phyloP scores from a whole-genome alignment of 768 basidiomycete genomes.

The Hygrophorus pudorinus region DNA sequence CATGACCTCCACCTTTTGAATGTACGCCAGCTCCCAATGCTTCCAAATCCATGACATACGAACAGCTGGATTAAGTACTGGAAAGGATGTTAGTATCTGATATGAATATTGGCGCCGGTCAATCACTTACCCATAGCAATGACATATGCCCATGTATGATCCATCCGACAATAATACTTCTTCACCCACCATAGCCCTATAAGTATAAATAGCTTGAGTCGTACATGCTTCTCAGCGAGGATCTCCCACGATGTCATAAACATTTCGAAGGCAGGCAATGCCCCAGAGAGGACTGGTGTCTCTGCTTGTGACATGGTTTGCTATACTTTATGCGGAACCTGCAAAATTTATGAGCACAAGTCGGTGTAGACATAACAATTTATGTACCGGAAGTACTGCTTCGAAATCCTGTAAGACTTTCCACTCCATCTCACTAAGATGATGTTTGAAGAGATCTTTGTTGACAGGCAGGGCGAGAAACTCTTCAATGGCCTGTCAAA shows the following conservation, averaged over 20 bases:
- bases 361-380: not conserved
- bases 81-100: not conserved
- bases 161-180: conserved; percentile 8
- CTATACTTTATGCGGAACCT: conserved; percentile 7
- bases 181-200: conserved; percentile 3
- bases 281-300: conserved; percentile 12
- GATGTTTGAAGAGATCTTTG: conserved; percentile 4
- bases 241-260: conserved; percentile 11
- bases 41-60: conserved; percentile 11
- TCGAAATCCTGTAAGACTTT: conserved; percentile 6
- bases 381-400: conserved; percentile 9
- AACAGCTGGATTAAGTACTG: conserved; percentile 13
- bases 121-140: conserved; percentile 7
- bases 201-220: not conserved
- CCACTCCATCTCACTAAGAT: conserved; percentile 8
- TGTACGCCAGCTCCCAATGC: conserved; percentile 10
- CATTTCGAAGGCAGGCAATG: conserved; percentile 13
- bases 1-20: conserved; percentile 5
- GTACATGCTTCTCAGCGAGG: not conserved
- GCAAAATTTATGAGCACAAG: conserved; percentile 4
- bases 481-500: conserved; percentile 6
- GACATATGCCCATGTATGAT: conserved; percentile 8
- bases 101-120: not conserved
- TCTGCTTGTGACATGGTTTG: conserved; percentile 11
- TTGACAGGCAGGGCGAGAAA: conserved; percentile 2